A percentile compares a stretch with the other conserved stretches of the same genome.
These are phyloP conservation scores for Chlamydomonas applanata DNA, from an alignment of 139 green algal genomes.

Conservation along the genomic window DNA sequence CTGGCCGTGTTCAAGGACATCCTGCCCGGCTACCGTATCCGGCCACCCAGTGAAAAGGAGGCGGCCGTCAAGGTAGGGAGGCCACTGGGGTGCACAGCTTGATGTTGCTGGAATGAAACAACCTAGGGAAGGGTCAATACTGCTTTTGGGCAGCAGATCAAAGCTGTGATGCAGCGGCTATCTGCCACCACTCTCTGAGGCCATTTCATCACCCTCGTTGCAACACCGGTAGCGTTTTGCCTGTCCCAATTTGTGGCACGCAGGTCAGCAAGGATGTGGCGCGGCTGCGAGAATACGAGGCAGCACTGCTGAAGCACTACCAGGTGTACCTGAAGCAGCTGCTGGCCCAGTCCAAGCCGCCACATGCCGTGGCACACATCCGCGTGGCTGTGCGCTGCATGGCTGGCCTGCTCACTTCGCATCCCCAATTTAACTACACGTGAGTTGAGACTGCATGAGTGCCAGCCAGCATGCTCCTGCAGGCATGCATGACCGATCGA, in stretches of 20 bases:
- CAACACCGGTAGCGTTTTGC: no score
- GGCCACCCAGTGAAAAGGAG: constrained; percentile 67
- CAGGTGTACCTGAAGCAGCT: constrained; percentile 77
- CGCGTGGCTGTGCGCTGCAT: constrained; percentile 77
- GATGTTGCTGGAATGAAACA: no score
- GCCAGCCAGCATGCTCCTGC: no score
- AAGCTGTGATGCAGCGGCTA: no score
- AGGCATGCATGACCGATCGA: no score
- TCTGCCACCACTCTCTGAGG: no score
- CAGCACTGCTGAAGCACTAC: constrained; percentile 75
- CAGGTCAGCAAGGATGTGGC: constrained; percentile 84
- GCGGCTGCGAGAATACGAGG: constrained; percentile 75
- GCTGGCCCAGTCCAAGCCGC: constrained; percentile 38
- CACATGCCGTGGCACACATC: constrained; percentile 10
- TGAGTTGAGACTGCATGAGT: no score
- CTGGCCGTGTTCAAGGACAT: constrained; percentile 86
- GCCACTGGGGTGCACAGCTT: no score
- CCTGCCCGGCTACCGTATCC: constrained; percentile 82
- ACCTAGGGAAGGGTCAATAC: not conserved
- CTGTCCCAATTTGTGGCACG: no score
- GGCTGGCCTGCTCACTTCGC: constrained; percentile 57
- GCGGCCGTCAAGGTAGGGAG: constrained; percentile 51
- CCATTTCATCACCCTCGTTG: no score
- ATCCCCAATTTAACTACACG: constrained; percentile 88
- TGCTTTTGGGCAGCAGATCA: no score